Evolutionary conservation across 306 rosid genomes (phyloP).

Genomic region (Vigna nakashimae): DNA sequence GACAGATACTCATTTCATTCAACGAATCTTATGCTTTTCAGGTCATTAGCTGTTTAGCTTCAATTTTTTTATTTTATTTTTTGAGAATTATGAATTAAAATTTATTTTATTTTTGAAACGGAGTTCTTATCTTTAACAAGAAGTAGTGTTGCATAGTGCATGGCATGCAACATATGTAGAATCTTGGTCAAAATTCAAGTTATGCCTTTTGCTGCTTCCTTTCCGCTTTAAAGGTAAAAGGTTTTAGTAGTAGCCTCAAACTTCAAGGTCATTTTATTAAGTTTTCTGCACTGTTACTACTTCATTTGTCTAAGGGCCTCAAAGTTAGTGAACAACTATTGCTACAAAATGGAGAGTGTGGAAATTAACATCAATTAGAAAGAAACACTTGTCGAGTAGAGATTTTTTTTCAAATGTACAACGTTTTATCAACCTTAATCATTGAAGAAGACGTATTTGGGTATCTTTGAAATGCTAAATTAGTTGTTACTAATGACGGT

Average conservation of each 20-base stretch:
- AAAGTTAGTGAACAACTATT: slow-evolving; percentile 36
- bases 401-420: too few species aligned
- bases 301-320: slow-evolving; percentile 13
- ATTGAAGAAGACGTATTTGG: background rate
- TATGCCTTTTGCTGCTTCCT: slow-evolving; percentile 43
- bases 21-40: slow-evolving; percentile 47
- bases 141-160: slow-evolving; percentile 25
- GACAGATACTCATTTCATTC: slow-evolving; percentile 42
- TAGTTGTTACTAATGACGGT: background rate
- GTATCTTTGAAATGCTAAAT: background rate
- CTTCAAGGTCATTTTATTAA: slow-evolving; percentile 8
- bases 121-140: slow-evolving; percentile 10
- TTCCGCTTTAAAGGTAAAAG: slow-evolving; percentile 42
- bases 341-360: background rate
- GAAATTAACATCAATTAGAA: background rate
- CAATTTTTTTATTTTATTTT: too few species aligned
- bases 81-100: too few species aligned
- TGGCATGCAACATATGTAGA: slow-evolving; percentile 22
- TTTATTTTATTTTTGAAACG: too few species aligned
- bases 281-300: background rate
- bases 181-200: slow-evolving; percentile 51
- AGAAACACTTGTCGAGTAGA: background rate
- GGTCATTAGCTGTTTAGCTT: too few species aligned
- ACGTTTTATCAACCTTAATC: background rate
- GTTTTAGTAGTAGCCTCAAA: slow-evolving; percentile 32